Evolutionary conservation across 2,329 filamentous ascomycete species (phyloP).

Genomic region (Thyridium curvatum): DNA sequence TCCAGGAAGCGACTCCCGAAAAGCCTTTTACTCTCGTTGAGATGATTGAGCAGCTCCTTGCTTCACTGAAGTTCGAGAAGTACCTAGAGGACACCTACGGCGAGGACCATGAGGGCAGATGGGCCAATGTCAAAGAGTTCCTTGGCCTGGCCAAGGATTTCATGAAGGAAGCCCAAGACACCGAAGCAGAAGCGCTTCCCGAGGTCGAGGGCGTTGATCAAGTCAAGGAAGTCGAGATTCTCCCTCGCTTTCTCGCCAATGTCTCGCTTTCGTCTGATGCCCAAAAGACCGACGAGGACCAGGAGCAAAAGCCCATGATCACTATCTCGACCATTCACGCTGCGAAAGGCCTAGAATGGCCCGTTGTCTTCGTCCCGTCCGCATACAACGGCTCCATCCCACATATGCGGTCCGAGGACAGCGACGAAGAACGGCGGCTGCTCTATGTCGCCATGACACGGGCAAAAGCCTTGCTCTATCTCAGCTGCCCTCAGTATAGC

Average conservation of each 20-base stretch:
- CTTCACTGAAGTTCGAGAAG: constrained; percentile 65
- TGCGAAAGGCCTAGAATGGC: constrained; percentile 95
- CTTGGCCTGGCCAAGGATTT: constrained; percentile 73
- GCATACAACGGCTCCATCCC: constrained; percentile 88
- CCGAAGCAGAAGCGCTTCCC: constrained; percentile 55
- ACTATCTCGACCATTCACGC: constrained; percentile 96
- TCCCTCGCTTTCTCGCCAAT: constrained; percentile 83
- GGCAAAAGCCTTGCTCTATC: constrained; percentile 77
- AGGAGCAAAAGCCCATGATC: constrained; percentile 55
- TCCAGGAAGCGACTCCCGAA: constrained; percentile 17
- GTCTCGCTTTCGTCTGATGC: constrained; percentile 79
- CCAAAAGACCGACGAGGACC: constrained; percentile 54
- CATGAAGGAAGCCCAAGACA: constrained; percentile 33
- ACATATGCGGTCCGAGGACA: constrained; percentile 78
- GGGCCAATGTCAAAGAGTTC: constrained; percentile 89
- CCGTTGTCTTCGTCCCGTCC: constrained; percentile 85
- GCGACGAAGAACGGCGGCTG: constrained; percentile 79
- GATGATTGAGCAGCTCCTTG: constrained; percentile 46
- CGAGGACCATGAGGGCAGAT: constrained; percentile 71
- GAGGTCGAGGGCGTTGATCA: constrained; percentile 68
- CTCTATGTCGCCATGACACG: constrained; percentile 97
- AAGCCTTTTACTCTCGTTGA: constrained; percentile 34
- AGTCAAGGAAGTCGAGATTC: constrained; percentile 51
- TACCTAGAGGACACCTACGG: constrained; percentile 66
- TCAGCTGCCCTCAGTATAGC: constrained; percentile 71